Evolutionary conservation across 2,329 filamentous ascomycete genomes (phyloP), one percentile per base, ranked within the genome.

Genomic region (Penicillium sp.): DNA sequence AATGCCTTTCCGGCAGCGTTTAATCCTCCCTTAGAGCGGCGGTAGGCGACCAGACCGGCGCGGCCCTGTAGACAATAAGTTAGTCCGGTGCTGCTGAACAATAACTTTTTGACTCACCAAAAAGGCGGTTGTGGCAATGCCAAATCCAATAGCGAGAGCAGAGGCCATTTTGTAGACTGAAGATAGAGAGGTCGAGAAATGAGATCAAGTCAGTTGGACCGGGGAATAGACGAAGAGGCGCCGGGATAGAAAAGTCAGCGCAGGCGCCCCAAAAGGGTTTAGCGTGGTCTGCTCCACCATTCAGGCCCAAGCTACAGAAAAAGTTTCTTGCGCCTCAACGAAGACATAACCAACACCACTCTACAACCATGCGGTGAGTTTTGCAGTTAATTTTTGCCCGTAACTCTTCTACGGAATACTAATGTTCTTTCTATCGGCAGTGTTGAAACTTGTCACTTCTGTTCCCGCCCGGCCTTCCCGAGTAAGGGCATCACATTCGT

Each of bases 1-100:
- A 91, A 99, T 40, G 91, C 87, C 75, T 92, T 91, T 67, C 94
- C 94, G 66, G 96, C 79, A 35, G 89, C 87, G 63, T 88, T 89
- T 45, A 89, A 81, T 61, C 78, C 77, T 59, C 75, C 77, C 60
- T 89, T 84, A 57, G 88, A 96, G 68, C 90, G 86, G 61, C 92
- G 87, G 75, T 92, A 84, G 65, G 94, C 94, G 68, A 97, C 89
- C 37, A 96, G 84, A 67, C 92, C 93, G 58, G 94, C 93, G 71
- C 94, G 90, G 63, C 94, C 93, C 91, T 97, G 68, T 55, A 51
- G 49, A 45, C 43, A 66, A 57, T 28, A 51, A 57, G 53, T 60
- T 42, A 65, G 53, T 50, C 38, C 22, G 40, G 38, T 44, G n/a
- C 41, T 22, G 4, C 7, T n/a, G 25, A 11, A 25, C 14, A 25